Evolutionary conservation across 2,329 filamentous ascomycete species (phyloP).

Genomic region (Sordariomycetes sp.): DNA sequence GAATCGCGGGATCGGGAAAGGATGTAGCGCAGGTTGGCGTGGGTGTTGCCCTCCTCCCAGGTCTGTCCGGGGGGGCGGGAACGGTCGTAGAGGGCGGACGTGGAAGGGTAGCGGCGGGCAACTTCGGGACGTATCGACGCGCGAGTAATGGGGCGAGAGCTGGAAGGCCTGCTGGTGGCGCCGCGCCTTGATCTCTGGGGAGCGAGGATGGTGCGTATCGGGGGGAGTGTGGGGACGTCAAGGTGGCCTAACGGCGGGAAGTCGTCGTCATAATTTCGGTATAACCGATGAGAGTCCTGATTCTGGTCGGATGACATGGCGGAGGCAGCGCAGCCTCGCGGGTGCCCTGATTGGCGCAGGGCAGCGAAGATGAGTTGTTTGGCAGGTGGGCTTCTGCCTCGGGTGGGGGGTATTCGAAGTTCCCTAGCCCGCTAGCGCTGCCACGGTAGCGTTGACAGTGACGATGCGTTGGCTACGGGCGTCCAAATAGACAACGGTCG

Average conservation of each 20-base stretch:
- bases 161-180: background rate
- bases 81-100: background rate
- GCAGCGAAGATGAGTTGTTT: background rate
- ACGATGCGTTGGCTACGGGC: background rate
- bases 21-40: constrained; percentile 23
- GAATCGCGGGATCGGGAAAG: constrained; percentile 18
- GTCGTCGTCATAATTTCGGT: background rate
- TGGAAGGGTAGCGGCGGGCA: background rate
- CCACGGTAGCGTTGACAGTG: background rate
- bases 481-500: background rate
- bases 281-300: background rate
- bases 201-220: background rate
- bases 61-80: constrained; percentile 10
- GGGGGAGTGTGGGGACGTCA: background rate
- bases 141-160: background rate
- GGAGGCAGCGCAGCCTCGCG: background rate
- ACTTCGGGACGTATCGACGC: background rate
- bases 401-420: background rate
- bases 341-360: background rate
- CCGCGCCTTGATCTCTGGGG: background rate
- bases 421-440: background rate
- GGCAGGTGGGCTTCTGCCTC: background rate
- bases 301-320: constrained; percentile 5
- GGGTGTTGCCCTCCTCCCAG: constrained; percentile 30
- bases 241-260: background rate